Conservation (phyloP, 768 basidiomycete genomes). For the Rhodotorula sphaerocarpa region DNA sequence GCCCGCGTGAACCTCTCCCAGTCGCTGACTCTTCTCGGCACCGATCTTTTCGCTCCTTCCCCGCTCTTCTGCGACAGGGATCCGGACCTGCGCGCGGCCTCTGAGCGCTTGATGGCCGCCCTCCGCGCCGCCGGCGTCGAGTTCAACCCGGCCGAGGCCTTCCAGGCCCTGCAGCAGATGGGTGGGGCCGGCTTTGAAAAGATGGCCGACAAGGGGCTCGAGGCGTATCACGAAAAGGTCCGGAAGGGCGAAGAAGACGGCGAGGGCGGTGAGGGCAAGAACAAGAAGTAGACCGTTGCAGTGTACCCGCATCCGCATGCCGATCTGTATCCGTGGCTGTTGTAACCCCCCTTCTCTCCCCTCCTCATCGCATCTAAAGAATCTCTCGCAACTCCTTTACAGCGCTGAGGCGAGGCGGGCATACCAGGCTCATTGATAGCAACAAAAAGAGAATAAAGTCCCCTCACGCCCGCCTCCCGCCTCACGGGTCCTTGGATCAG, state of each 20-base stretch:
- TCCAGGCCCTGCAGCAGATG: slow-evolving; percentile 26
- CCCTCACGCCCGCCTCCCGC: no score
- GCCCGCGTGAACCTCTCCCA: background rate
- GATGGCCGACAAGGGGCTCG: background rate
- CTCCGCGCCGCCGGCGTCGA: slow-evolving; percentile 18
- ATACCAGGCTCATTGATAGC: no score
- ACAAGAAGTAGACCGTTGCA: background rate
- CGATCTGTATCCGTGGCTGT: background rate
- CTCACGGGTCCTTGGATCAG: no score
- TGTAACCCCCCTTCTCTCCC: background rate
- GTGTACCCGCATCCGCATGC: background rate
- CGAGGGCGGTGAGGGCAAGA: background rate
- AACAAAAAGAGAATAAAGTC: no score
- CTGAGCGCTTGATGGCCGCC: slow-evolving; percentile 13
- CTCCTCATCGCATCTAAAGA: no score
- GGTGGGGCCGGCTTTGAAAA: slow-evolving; percentile 15
- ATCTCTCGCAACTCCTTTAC: no score
- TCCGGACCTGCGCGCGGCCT: slow-evolving; percentile 22
- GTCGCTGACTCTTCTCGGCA: no score
- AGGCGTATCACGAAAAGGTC: slow-evolving; percentile 10
- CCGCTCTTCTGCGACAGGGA: slow-evolving; percentile 1
- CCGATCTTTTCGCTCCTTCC: background rate
- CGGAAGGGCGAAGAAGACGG: slow-evolving; percentile 5
- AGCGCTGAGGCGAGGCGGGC: no score
- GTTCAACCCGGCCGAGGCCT: slow-evolving; percentile 24